Evolutionary conservation across 805 yeast species (phyloP).

Genomic region (Millerozyma acaciae): DNA sequence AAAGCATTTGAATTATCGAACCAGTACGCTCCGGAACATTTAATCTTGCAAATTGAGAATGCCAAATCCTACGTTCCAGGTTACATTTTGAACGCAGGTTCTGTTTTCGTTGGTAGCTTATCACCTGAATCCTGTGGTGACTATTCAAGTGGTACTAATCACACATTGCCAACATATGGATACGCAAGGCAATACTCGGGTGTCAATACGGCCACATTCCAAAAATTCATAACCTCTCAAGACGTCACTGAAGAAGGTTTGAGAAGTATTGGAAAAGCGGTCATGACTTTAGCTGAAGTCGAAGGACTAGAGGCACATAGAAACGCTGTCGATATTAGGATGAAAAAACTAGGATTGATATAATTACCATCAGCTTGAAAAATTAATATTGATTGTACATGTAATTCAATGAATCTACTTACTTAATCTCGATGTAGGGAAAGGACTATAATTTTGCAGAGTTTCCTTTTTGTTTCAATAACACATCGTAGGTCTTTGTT

Average conservation of each 20-base stretch:
- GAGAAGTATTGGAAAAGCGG: slow-evolving; percentile 88
- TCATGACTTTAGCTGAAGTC: slow-evolving; percentile 90
- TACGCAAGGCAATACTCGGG: slow-evolving; percentile 97
- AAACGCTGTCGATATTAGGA: slow-evolving; percentile 91
- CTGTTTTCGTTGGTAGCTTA: slow-evolving; percentile 92
- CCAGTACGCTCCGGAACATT: slow-evolving; percentile 95
- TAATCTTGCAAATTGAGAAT: slow-evolving; percentile 82
- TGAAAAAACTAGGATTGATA: slow-evolving; percentile 70
- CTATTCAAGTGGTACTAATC: slow-evolving; percentile 97
- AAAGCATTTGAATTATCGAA: slow-evolving; percentile 88
- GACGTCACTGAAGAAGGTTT: slow-evolving; percentile 84
- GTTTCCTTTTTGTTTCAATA: slow-evolving; percentile 7
- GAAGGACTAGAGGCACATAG: slow-evolving; percentile 98
- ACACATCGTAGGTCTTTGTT: slow-evolving; percentile 19
- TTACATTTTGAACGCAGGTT: slow-evolving; percentile 87
- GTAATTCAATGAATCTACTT: background rate
- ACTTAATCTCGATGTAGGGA: background rate
- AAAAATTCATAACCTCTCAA: slow-evolving; percentile 92
- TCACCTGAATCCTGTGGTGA: slow-evolving; percentile 99
- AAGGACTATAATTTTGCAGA: background rate
- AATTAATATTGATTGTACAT: too few species aligned
- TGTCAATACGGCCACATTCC: slow-evolving; percentile 93
- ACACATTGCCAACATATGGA: slow-evolving; percentile 97
- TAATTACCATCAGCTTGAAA: too few species aligned
- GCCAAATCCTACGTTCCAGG: slow-evolving; percentile 69